Evolutionary conservation across 208 protist species (phyloP), one percentile per base, ranked within the genome.

Genomic region (Wallacemonas sp.): DNA sequence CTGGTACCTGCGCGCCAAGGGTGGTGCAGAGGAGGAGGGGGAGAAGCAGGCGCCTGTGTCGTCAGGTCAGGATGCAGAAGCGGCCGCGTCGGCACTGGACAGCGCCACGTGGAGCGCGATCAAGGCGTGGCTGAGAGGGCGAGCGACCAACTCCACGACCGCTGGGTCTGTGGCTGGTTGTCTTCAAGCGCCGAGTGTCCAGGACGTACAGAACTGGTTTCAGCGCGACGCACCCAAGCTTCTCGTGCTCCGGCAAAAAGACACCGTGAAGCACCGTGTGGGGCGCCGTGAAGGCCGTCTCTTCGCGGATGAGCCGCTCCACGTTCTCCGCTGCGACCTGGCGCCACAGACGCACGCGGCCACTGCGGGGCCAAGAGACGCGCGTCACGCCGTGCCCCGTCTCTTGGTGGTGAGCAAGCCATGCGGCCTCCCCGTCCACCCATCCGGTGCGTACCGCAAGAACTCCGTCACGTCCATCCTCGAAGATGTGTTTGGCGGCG

Each of bases 281-380:
- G 94, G 96, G 66, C 92, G 96, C 8, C 93, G 94, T n/a, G 97
- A 99, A 70, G 92, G 90, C 2, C 88, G 90, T 0, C 91, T 98
- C n/a, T 76, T 82, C 8, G 87, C 76, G 4, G 77, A 65, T 14
- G 92, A 55, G 5, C 81, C 78, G 8, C 21, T 90, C 29, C 63
- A 82, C 32, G 67, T 95, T 29, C 23, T 89, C 1, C 80, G 80
- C 38, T 90, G 76, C 63, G 75, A 87, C 47, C 38, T 70, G 2
- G 4, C 16, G 26, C 61, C 4, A 24, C 36, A 23, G 9, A 9
- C 81, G 14, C 68, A 78, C 29, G 24, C 39, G 17, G 8, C 19
- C 65, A 24, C 27, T 17, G 62, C 34, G 32, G 62, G 24, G 1
- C 64, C 1, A 29, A 26, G n/a, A 57, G 9, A 44, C 2, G 36